These are phyloP conservation scores for Backusella sp. DNA, from an alignment of 192 early-diverging fungal species.

Conservation along the genomic window DNA sequence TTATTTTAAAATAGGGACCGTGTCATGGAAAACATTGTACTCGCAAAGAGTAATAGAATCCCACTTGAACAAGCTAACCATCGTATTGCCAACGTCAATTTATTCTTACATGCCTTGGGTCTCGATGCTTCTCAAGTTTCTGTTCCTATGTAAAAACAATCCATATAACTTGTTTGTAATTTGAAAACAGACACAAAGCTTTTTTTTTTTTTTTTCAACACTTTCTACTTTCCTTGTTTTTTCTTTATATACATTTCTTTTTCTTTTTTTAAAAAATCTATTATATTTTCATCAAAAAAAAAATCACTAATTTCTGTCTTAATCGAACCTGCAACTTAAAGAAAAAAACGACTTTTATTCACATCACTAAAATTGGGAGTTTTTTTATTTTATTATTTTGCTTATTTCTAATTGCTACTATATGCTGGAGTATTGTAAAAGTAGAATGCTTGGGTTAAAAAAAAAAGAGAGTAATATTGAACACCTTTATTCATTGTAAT, in stretches of 20 bases:
- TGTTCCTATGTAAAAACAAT: conserved; percentile 30
- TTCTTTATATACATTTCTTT: too few species aligned
- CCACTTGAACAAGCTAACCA: conserved; percentile 58
- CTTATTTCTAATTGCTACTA: too few species aligned
- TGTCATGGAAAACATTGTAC: conserved; percentile 77
- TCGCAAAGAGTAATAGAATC: conserved; percentile 60
- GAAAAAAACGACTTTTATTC: background rate
- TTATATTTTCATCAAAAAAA: background rate
- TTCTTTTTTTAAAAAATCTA: background rate
- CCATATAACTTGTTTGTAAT: background rate
- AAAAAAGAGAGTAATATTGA: too few species aligned
- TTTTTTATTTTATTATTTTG: too few species aligned
- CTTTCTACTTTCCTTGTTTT: too few species aligned
- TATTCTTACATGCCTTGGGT: conserved; percentile 95
- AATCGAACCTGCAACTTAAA: background rate
- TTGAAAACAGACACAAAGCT: background rate
- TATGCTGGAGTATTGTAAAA: too few species aligned
- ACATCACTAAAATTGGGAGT: background rate
- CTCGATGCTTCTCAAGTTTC: conserved; percentile 82
- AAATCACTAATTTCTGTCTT: background rate
- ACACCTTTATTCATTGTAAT: too few species aligned
- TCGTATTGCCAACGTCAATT: conserved; percentile 82
- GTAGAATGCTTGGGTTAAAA: too few species aligned
- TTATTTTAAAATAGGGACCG: conserved; percentile 52
- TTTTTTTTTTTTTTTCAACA: background rate